These are phyloP conservation scores for Blastobotrys peoriensis DNA, from an alignment of 805 yeast species.

Conservation along the genomic window DNA sequence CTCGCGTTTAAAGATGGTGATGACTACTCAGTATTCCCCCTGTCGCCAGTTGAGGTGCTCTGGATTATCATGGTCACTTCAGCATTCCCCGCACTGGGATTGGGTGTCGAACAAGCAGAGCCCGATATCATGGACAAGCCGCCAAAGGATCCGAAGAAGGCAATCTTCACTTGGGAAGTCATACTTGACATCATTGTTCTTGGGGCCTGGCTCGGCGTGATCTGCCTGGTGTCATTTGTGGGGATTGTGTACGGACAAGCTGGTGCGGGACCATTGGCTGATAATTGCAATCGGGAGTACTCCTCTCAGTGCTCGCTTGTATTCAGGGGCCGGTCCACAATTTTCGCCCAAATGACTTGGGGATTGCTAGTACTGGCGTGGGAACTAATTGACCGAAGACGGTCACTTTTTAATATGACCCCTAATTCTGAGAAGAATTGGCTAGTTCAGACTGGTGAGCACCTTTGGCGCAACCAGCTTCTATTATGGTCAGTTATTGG, in stretches of 20 bases:
- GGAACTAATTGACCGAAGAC: constrained; percentile 71
- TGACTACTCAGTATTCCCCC: constrained; percentile 71
- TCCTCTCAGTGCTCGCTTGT: constrained; percentile 51
- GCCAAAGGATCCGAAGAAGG: constrained; percentile 50
- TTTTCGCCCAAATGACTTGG: constrained; percentile 84
- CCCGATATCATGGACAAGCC: constrained; percentile 58
- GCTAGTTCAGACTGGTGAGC: constrained; percentile 45
- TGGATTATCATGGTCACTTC: constrained; percentile 78
- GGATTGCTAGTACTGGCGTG: constrained; percentile 74
- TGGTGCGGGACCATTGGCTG: constrained; percentile 62
- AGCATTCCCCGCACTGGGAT: constrained; percentile 80
- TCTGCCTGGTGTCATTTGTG: constrained; percentile 63
- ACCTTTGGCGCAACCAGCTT: constrained; percentile 68
- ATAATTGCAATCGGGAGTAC: constrained; percentile 50
- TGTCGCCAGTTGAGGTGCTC: constrained; percentile 72
- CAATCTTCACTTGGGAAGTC: constrained; percentile 61
- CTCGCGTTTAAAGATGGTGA: constrained; percentile 59
- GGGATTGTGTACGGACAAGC: constrained; percentile 54
- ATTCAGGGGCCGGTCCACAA: constrained; percentile 67
- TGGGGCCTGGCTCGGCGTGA: constrained; percentile 66
- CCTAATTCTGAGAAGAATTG: constrained; percentile 48
- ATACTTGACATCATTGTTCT: constrained; percentile 63
- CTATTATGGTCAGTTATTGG: constrained; percentile 73
- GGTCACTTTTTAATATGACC: constrained; percentile 66
- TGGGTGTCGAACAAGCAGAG: constrained; percentile 61